These are phyloP conservation scores for Erysimum cheiri DNA, from an alignment of 441 rosid genomes.

Conservation along the genomic window DNA sequence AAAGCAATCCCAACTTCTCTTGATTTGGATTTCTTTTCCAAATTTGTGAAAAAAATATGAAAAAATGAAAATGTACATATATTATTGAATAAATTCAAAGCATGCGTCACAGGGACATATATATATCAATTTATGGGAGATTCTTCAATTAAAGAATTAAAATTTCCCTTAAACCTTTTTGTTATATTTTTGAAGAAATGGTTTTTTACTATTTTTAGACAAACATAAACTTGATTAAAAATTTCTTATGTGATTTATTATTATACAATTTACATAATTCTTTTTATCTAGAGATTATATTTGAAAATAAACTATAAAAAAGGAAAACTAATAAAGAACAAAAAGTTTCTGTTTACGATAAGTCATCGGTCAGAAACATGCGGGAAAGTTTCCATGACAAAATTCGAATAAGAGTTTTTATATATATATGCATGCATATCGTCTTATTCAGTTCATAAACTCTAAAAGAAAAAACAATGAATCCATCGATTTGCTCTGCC, in stretches of 20 bases:
- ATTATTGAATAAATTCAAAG: background rate
- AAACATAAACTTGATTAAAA: background rate
- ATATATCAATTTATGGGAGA: background rate
- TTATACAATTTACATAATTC: background rate
- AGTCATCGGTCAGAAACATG: background rate
- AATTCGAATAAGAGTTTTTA: background rate
- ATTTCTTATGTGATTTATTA: too few species aligned
- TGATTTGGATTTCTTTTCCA: conserved; percentile 12
- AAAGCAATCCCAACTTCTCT: conserved; percentile 43
- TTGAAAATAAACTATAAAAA: background rate
- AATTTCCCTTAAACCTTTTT: background rate
- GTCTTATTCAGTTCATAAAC: background rate
- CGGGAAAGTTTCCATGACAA: conserved; percentile 8
- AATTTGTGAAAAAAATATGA: background rate
- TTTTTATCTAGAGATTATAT: background rate
- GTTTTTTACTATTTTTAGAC: background rate
- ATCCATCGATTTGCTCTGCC: background rate
- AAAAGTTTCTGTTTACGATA: background rate
- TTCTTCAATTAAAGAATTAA: background rate
- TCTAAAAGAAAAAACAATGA: conserved; percentile 5
- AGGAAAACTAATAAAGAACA: background rate
- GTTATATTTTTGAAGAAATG: background rate
- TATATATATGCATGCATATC: background rate
- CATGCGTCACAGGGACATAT: background rate
- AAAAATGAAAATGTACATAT: background rate